These are phyloP conservation scores for Furculomyces boomerangus DNA, from an alignment of 371 early-diverging fungal species.

Conservation along the genomic window DNA sequence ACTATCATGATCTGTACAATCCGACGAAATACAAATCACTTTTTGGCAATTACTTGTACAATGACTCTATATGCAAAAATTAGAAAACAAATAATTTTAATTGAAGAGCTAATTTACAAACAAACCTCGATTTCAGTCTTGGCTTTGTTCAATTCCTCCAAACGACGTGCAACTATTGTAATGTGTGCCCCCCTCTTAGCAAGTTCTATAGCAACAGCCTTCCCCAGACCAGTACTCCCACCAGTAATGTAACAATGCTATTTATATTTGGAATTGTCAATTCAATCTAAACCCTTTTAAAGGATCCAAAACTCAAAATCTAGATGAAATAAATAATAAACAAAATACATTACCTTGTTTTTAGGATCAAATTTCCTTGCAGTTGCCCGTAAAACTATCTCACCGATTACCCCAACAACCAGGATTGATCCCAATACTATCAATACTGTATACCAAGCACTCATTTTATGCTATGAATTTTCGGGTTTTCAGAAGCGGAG, in stretches of 20 bases:
- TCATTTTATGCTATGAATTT: no score
- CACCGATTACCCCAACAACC: slow-evolving; percentile 4
- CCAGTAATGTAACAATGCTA: slow-evolving; percentile 80
- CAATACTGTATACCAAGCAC: no score
- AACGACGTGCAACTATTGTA: slow-evolving; percentile 69
- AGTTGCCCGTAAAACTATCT: slow-evolving; percentile 6
- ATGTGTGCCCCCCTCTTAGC: slow-evolving; percentile 64
- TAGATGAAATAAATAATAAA: no score
- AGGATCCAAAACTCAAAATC: no score
- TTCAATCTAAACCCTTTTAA: no score
- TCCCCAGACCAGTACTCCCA: slow-evolving; percentile 85
- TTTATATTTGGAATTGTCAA: no score
- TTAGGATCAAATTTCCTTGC: slow-evolving; percentile 10
- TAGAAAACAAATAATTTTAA: not conserved
- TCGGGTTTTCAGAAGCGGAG: no score
- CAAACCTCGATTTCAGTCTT: slow-evolving; percentile 1
- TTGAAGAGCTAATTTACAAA: slow-evolving; percentile 8
- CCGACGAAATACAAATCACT: slow-evolving; percentile 28
- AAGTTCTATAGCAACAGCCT: slow-evolving; percentile 53
- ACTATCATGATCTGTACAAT: not conserved
- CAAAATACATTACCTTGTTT: no score
- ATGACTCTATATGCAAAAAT: slow-evolving; percentile 7
- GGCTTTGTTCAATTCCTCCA: slow-evolving; percentile 23
- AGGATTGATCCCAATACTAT: slow-evolving; percentile 10
- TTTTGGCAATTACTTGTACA: slow-evolving; percentile 24